Percentiles rank a stretch among this genome's conserved stretches.
These are phyloP conservation scores for Boletus vermiculosoides DNA, from an alignment of 768 basidiomycete species.

Conservation along the genomic window DNA sequence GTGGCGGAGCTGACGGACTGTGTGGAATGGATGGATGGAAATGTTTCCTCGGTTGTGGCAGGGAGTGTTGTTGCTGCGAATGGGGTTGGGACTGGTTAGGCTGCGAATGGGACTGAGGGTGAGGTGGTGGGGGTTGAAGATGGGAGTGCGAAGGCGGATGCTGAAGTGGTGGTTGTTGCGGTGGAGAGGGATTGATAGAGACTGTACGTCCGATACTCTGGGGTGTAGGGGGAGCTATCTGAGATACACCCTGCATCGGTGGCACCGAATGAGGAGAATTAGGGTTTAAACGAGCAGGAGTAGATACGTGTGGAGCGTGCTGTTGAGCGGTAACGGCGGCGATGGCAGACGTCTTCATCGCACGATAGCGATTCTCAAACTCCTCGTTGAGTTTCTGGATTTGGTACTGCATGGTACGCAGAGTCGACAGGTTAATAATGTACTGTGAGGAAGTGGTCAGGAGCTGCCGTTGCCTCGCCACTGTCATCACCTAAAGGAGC, in stretches of 20 bases:
- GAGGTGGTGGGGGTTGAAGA: neutral
- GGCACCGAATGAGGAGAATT: slow-evolving; percentile 17
- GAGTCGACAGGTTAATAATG: slow-evolving; percentile 35
- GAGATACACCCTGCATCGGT: slow-evolving; percentile 19
- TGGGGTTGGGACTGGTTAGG: slow-evolving; percentile 6
- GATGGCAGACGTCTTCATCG: slow-evolving; percentile 19
- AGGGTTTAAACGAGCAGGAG: slow-evolving; percentile 3
- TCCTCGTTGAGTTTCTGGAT: slow-evolving; percentile 41
- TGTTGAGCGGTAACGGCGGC: slow-evolving; percentile 7
- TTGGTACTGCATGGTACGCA: slow-evolving; percentile 47
- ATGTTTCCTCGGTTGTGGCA: slow-evolving; percentile 19
- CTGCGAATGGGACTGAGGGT: slow-evolving; percentile 13
- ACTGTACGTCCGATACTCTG: slow-evolving; percentile 29
- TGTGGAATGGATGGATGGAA: slow-evolving; percentile 17
- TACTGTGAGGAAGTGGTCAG: slow-evolving; percentile 25
- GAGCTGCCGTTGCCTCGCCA: slow-evolving; percentile 36
- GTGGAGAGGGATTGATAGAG: slow-evolving; percentile 30
- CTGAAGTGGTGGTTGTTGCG: slow-evolving; percentile 5
- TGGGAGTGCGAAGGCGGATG: slow-evolving; percentile 13
- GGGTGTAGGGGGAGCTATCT: slow-evolving; percentile 21
- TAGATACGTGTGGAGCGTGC: neutral
- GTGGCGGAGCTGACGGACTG: slow-evolving; percentile 25
- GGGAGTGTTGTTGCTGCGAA: slow-evolving; percentile 2
- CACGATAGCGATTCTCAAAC: slow-evolving; percentile 33
- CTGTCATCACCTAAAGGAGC: slow-evolving; percentile 41